These are phyloP conservation scores for Nakazawaea wickerhamii DNA, from an alignment of 805 yeast species.

Conservation along the genomic window DNA sequence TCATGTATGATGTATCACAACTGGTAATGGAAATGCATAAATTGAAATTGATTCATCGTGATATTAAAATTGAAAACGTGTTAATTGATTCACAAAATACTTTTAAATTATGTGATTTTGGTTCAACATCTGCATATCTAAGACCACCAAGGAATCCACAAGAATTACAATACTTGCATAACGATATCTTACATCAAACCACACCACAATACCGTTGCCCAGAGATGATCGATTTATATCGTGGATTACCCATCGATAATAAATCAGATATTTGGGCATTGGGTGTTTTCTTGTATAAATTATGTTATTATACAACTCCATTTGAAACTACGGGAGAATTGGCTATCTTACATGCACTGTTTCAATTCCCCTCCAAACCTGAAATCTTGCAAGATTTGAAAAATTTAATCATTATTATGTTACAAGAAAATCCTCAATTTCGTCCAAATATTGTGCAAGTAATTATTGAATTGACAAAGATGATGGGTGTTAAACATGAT, in stretches of 20 bases:
- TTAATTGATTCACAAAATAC: constrained; percentile 62
- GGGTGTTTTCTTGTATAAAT: constrained; percentile 85
- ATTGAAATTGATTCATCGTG: constrained; percentile 78
- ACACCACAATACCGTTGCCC: constrained; percentile 96
- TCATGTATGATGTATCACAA: constrained; percentile 74
- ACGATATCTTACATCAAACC: constrained; percentile 84
- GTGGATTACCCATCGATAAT: constrained; percentile 82
- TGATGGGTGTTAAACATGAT: constrained; percentile 44
- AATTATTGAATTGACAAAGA: constrained; percentile 51
- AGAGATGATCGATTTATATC: constrained; percentile 87
- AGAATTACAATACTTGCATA: constrained; percentile 71
- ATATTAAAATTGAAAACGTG: constrained; percentile 92
- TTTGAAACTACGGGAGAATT: constrained; percentile 78
- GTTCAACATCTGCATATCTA: constrained; percentile 70
- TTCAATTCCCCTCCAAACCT: constrained; percentile 69
- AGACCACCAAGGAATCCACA: constrained; percentile 71
- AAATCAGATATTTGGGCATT: constrained; percentile 96
- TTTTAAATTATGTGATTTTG: constrained; percentile 90
- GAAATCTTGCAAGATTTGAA: constrained; percentile 65
- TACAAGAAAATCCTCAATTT: constrained; percentile 74
- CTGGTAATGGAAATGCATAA: constrained; percentile 87
- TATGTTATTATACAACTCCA: constrained; percentile 91
- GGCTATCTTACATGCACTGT: constrained; percentile 81
- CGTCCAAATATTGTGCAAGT: constrained; percentile 90
- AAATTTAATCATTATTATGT: constrained; percentile 69